phyloP scores from a whole-genome alignment of 2,329 filamentous ascomycete species.

The Exophiala oligosperma region DNA sequence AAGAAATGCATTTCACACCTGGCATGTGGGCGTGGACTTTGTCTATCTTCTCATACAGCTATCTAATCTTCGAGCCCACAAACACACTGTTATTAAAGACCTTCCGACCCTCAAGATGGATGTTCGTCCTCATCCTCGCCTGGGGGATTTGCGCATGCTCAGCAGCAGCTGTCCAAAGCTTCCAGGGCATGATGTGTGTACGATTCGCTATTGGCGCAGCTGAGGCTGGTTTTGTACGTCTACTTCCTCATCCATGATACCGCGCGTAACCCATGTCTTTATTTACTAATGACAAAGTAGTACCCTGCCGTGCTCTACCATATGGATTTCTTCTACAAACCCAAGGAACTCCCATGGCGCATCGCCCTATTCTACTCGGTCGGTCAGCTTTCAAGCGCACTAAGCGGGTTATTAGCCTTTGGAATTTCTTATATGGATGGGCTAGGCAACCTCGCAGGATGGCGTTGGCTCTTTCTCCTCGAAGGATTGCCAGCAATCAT shows the following conservation, averaged over 20 bases:
- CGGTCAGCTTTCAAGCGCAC: constrained; percentile 61
- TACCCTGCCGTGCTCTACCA: constrained; percentile 55
- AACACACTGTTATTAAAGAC: constrained; percentile 22
- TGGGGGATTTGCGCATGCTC: constrained; percentile 29
- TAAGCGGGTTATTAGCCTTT: constrained; percentile 59
- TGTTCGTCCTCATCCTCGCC: constrained; percentile 18
- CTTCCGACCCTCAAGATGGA: constrained; percentile 22
- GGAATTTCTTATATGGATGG: constrained; percentile 61
- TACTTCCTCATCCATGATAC: no score
- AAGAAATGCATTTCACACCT: constrained; percentile 14
- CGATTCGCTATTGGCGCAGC: constrained; percentile 35
- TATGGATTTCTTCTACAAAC: constrained; percentile 66
- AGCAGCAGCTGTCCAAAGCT: constrained; percentile 21
- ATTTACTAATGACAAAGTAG: no score
- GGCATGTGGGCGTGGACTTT: constrained; percentile 21
- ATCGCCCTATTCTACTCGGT: constrained; percentile 60
- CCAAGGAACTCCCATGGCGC: constrained; percentile 57
- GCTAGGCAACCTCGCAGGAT: constrained; percentile 54
- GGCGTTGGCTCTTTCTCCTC: constrained; percentile 62
- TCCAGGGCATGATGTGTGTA: constrained; percentile 22
- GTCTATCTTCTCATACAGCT: constrained; percentile 23
- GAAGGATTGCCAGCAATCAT: constrained; percentile 46
- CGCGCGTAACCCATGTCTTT: no score
- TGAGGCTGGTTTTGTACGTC: constrained; percentile 44
- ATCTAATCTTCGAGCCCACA: constrained; percentile 22